A percentile compares a stretch with the other conserved stretches of the same genome.
Conservation (phyloP, 2,329 filamentous ascomycete species). For the Nigrospora sphaerica region DNA sequence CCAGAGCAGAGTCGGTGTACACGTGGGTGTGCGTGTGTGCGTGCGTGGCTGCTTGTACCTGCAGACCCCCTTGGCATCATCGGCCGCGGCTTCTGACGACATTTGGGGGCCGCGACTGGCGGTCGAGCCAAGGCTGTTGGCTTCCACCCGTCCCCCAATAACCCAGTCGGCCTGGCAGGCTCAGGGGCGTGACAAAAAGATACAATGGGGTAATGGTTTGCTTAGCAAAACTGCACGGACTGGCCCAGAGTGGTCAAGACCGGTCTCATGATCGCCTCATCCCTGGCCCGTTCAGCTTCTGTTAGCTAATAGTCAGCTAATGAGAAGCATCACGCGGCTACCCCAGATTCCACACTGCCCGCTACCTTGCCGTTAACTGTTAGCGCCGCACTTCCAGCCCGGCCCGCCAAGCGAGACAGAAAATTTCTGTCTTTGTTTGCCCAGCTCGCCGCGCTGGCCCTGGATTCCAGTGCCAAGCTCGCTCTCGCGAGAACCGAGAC, state of each 20-base stretch:
- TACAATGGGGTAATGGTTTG: slow-evolving; percentile 7
- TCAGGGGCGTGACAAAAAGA: not conserved
- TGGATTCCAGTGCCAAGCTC: not conserved
- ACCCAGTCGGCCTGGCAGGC: too few species aligned
- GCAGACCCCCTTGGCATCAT: too few species aligned
- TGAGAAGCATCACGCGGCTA: slow-evolving; percentile 7
- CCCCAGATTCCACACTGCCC: slow-evolving; percentile 6
- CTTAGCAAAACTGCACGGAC: slow-evolving; percentile 1
- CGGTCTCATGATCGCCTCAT: slow-evolving; percentile 2
- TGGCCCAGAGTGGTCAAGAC: not conserved
- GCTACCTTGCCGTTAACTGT: slow-evolving; percentile 7
- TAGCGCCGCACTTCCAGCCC: slow-evolving; percentile 4
- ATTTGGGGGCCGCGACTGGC: too few species aligned
- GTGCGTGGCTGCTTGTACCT: too few species aligned
- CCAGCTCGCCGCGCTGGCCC: too few species aligned
- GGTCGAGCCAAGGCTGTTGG: too few species aligned
- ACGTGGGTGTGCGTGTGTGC: too few species aligned
- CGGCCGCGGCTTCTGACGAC: too few species aligned
- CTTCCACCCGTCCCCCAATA: too few species aligned
- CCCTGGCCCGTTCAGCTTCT: not conserved
- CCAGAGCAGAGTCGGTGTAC: too few species aligned
- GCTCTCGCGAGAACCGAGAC: not conserved
- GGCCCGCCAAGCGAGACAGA: slow-evolving; percentile 4
- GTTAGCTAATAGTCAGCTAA: slow-evolving; percentile 7
- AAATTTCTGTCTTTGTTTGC: slow-evolving; percentile 1